Conservation (phyloP, 2,329 filamentous ascomycete genomes). For the Plenodomus lindquistii region DNA sequence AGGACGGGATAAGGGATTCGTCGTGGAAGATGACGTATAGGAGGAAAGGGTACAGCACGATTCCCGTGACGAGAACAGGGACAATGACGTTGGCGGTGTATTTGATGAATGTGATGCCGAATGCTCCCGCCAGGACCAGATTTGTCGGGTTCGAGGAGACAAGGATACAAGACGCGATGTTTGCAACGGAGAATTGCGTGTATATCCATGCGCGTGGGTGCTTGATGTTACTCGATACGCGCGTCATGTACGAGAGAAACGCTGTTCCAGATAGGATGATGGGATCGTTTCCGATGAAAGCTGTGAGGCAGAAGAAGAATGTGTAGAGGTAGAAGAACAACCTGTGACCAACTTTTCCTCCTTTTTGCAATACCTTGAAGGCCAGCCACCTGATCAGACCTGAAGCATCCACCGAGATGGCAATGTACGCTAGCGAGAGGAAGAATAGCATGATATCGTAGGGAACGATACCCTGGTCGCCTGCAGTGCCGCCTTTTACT, state of each 20-base stretch:
- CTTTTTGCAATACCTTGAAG: constrained; percentile 70
- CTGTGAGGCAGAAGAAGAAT: constrained; percentile 71
- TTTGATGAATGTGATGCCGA: constrained; percentile 70
- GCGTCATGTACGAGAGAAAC: constrained; percentile 76
- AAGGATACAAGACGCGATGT: constrained; percentile 74
- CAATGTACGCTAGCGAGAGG: constrained; percentile 73
- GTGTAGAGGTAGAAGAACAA: constrained; percentile 74
- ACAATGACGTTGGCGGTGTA: constrained; percentile 81
- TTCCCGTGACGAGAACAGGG: constrained; percentile 68
- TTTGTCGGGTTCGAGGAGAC: constrained; percentile 81
- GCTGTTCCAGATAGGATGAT: constrained; percentile 75
- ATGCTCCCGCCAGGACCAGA: constrained; percentile 72
- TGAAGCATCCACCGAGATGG: constrained; percentile 76
- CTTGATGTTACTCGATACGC: constrained; percentile 72
- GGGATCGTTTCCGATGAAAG: constrained; percentile 74
- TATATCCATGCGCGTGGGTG: constrained; percentile 75
- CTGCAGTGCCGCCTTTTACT: constrained; percentile 70
- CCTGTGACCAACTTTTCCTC: constrained; percentile 67
- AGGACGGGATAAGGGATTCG: constrained; percentile 64
- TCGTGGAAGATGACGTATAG: constrained; percentile 71
- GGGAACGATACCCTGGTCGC: constrained; percentile 67
- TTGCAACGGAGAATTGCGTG: constrained; percentile 72
- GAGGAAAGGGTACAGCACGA: constrained; percentile 70
- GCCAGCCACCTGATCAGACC: constrained; percentile 72
- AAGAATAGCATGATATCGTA: constrained; percentile 78